A percentile compares a stretch with the other conserved stretches of the same genome.
Evolutionary conservation across 257 asterid genomes (phyloP).

Genomic region (Mitragyna speciosa): DNA sequence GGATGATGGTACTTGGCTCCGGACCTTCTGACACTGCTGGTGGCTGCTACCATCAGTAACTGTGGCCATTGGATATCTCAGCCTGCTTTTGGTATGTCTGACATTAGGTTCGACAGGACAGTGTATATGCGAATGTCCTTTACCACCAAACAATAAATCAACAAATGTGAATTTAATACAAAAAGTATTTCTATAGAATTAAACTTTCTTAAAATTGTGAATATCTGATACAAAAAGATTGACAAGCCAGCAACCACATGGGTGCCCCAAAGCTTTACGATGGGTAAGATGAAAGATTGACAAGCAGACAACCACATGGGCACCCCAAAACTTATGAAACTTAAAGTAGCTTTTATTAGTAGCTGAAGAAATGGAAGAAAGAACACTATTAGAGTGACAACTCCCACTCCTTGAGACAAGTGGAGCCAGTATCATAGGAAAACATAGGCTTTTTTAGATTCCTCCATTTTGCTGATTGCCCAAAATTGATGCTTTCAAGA

Average conservation of each 20-base stretch:
- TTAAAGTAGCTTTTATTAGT: not conserved
- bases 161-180: not conserved
- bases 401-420: not conserved
- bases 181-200: not conserved
- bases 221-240: not conserved
- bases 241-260: not conserved
- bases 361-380: not conserved
- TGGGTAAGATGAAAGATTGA: not conserved
- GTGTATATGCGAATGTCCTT: conserved; percentile 14
- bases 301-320: not conserved
- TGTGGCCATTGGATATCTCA: not conserved
- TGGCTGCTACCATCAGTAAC: conserved; percentile 2
- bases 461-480: not conserved
- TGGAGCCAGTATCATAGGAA: not conserved
- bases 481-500: not conserved
- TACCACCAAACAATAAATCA: conserved; percentile 1
- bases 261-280: not conserved
- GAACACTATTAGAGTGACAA: not conserved
- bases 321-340: not conserved
- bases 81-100: conserved; percentile 9
- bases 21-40: conserved; percentile 14
- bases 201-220: not conserved
- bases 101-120: conserved; percentile 11
- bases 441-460: not conserved
- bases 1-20: conserved; percentile 1